A percentile compares a stretch with the other conserved stretches of the same genome.
Evolutionary conservation across 2,329 filamentous ascomycete genomes (phyloP).

Genomic region (Monilinia laxa): DNA sequence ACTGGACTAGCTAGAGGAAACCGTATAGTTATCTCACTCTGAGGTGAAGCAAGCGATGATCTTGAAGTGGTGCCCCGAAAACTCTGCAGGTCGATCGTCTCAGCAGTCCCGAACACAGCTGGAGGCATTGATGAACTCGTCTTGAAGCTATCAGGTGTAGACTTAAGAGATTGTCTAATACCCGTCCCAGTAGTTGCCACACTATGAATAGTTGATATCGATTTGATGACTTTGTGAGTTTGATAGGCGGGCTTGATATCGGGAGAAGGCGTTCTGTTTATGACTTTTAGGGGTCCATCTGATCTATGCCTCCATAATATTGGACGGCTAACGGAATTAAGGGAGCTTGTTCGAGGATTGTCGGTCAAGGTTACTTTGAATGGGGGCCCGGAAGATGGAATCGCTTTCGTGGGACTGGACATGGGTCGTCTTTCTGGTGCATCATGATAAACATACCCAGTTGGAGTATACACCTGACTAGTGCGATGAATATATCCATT

Average conservation of each 20-base stretch:
- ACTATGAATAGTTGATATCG: constrained; percentile 19
- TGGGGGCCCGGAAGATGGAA: not conserved
- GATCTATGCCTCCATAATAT: constrained; percentile 1
- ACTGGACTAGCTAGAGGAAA: not conserved
- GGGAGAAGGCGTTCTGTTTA: constrained; percentile 17
- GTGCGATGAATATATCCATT: constrained; percentile 25
- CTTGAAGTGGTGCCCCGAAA: not conserved
- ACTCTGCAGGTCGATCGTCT: constrained; percentile 13
- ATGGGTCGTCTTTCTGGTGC: not conserved
- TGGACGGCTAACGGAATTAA: not conserved
- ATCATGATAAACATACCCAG: not conserved
- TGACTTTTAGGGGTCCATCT: not conserved
- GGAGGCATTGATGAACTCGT: not conserved
- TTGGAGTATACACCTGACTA: constrained; percentile 17
- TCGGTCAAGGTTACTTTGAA: not conserved
- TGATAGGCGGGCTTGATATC: constrained; percentile 12
- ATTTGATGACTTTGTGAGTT: constrained; percentile 6
- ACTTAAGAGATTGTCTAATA: constrained; percentile 15
- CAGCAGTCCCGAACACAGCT: constrained; percentile 15
- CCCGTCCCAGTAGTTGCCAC: constrained; percentile 10
- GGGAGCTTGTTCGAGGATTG: constrained; percentile 1
- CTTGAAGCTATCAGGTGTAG: constrained; percentile 15
- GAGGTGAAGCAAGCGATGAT: not conserved
- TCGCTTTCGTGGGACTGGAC: not conserved
- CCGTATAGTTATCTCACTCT: not conserved